These are phyloP conservation scores for Fusarium goolgardi DNA, from an alignment of 2,329 filamentous ascomycete species.

Conservation along the genomic window DNA sequence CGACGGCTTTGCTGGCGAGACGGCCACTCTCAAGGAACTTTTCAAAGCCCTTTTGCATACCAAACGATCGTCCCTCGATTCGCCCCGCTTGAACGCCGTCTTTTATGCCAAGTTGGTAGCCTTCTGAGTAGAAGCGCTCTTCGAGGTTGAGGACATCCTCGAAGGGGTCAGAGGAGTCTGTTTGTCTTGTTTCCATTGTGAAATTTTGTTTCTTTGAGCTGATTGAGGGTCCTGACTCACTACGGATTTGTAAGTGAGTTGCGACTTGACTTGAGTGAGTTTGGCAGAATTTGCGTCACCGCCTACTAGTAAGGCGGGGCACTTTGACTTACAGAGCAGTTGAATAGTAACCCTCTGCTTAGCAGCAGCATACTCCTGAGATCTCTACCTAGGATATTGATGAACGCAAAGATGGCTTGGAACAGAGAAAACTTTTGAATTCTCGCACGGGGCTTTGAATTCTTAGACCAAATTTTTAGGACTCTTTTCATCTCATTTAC, in stretches of 20 bases:
- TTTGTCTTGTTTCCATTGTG: slow-evolving; percentile 25
- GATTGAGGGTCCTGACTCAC: slow-evolving; percentile 7
- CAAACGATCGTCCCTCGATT: slow-evolving; percentile 89
- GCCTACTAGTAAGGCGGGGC: slow-evolving; percentile 45
- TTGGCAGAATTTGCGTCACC: slow-evolving; percentile 49
- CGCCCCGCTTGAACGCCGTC: slow-evolving; percentile 84
- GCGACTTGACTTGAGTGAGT: slow-evolving; percentile 25
- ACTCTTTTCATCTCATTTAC: background rate
- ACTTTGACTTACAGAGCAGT: slow-evolving; percentile 7
- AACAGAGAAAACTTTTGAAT: no score
- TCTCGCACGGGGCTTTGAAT: background rate
- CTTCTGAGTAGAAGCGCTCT: slow-evolving; percentile 81
- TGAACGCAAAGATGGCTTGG: background rate
- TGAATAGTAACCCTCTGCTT: background rate
- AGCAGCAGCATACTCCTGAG: background rate
- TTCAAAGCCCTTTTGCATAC: slow-evolving; percentile 91
- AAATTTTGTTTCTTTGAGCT: background rate
- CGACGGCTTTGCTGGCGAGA: slow-evolving; percentile 78
- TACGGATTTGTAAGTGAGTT: slow-evolving; percentile 41
- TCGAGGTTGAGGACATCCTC: slow-evolving; percentile 70
- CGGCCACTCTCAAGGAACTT: slow-evolving; percentile 87
- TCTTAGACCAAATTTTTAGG: background rate
- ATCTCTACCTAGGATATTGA: background rate
- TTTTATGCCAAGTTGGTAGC: slow-evolving; percentile 77
- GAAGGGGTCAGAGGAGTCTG: slow-evolving; percentile 61